Percentiles rank a stretch among this genome's conserved stretches.
Evolutionary conservation across 2,329 filamentous ascomycete species (phyloP).

Genomic region (Colletotrichum lini): DNA sequence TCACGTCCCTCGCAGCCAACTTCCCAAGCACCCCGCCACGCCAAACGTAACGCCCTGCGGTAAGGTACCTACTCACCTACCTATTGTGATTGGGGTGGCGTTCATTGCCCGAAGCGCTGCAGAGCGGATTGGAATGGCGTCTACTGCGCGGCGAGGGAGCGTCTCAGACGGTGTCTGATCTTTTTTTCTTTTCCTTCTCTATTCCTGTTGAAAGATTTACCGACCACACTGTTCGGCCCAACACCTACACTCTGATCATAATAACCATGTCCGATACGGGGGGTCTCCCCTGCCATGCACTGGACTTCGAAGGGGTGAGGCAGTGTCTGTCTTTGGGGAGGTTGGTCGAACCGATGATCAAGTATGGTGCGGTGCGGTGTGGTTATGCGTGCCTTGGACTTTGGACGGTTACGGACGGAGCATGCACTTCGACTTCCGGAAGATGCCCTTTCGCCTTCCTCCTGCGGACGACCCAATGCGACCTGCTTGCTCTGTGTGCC

Average conservation of each 20-base stretch:
- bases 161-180: slow-evolving; percentile 21
- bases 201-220: neutral
- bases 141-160: slow-evolving; percentile 30
- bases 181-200: neutral
- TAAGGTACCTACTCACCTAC: neutral
- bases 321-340: neutral
- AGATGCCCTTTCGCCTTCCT: neutral
- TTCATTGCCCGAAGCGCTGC: slow-evolving; percentile 19
- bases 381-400: neutral
- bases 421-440: neutral
- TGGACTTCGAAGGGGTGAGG: neutral
- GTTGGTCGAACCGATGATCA: neutral
- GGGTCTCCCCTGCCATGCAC: slow-evolving; percentile 6
- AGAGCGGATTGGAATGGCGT: slow-evolving; percentile 25
- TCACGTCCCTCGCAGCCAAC: slow-evolving; percentile 1
- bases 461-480: slow-evolving; percentile 9
- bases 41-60: slow-evolving; percentile 10
- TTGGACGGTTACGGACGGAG: neutral
- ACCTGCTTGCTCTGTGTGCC: slow-evolving; percentile 30
- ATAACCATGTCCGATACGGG: neutral
- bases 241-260: neutral
- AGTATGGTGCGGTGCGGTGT: neutral
- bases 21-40: neutral
- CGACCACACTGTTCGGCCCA: slow-evolving; percentile 21
- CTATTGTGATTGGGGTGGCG: slow-evolving; percentile 27